Conservation (phyloP, 192 early-diverging fungal genomes). For the Geosiphon pyriformis region DNA sequence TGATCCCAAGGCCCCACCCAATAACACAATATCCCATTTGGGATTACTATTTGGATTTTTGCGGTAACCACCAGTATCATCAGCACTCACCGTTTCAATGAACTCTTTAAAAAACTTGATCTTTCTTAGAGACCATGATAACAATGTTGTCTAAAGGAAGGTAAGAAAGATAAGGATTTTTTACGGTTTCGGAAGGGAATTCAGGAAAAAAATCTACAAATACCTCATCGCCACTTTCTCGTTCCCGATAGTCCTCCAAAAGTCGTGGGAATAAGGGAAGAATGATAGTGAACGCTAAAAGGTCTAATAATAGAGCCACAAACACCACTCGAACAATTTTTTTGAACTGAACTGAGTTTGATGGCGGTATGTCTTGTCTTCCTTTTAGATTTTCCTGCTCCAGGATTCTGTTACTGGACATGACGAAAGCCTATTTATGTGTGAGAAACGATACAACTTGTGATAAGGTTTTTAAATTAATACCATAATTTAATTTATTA, state of each 20-base stretch:
- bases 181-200: background rate
- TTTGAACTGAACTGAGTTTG: too few relatives aligned
- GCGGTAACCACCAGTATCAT: constrained; percentile 25
- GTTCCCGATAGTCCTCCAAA: constrained; percentile 76
- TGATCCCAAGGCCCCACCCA: constrained; percentile 88
- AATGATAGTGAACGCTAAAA: constrained; percentile 97
- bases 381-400: too few relatives aligned
- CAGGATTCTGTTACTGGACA: too few relatives aligned
- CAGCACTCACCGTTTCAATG: too few relatives aligned
- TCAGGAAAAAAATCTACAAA: background rate
- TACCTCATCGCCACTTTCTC: constrained; percentile 58
- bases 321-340: constrained; percentile 60
- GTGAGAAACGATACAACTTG: too few relatives aligned
- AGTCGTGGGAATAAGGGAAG: constrained; percentile 90
- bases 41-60: constrained; percentile 28
- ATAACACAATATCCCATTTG: constrained; percentile 71
- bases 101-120: constrained; percentile 30
- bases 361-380: too few relatives aligned
- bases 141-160: constrained; percentile 27
- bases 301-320: constrained; percentile 84
- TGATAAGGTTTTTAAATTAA: too few relatives aligned
- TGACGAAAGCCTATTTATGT: too few relatives aligned
- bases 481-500: too few relatives aligned
- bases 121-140: constrained; percentile 32
- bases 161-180: background rate